Evolutionary conservation across 345 rosid genomes (phyloP).

Genomic region (Arabis hirsuta): DNA sequence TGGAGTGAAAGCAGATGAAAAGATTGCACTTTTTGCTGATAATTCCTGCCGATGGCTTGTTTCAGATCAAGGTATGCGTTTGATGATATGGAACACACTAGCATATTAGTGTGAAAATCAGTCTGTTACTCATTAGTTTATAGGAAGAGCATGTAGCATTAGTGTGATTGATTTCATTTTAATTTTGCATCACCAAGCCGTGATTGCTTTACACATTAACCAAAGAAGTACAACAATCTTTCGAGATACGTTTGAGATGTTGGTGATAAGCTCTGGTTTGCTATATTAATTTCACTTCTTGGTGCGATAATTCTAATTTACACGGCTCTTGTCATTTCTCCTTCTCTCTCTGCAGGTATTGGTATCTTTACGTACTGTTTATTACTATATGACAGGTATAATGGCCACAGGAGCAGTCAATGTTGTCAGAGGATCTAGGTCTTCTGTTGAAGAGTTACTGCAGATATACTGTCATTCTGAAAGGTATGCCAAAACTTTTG

Average conservation of each 20-base stretch:
- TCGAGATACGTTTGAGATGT: neutral
- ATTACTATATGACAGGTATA: slow-evolving; percentile 56
- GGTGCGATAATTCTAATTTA: neutral
- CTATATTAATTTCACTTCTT: slow-evolving; percentile 2
- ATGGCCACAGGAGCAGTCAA: slow-evolving; percentile 96
- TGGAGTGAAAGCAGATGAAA: slow-evolving; percentile 82
- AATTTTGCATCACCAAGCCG: slow-evolving; percentile 2
- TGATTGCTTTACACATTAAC: neutral
- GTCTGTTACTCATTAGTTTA: neutral
- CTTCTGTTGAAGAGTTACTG: slow-evolving; percentile 84
- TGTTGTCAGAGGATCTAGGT: slow-evolving; percentile 93
- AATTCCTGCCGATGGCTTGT: slow-evolving; percentile 94
- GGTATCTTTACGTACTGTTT: slow-evolving; percentile 14
- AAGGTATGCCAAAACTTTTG: slow-evolving; percentile 54
- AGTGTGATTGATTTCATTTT: neutral
- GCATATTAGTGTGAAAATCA: neutral
- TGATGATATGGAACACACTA: slow-evolving; percentile 4
- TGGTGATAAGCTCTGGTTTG: neutral
- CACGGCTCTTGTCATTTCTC: slow-evolving; percentile 6
- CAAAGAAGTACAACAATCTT: slow-evolving; percentile 6
- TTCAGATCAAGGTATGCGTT: slow-evolving; percentile 80
- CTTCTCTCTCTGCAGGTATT: neutral
- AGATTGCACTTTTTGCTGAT: slow-evolving; percentile 89
- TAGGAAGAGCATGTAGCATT: neutral
- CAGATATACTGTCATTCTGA: slow-evolving; percentile 90